phyloP scores from a whole-genome alignment of 495 filamentous ascomycete genomes.

The Daldinia vernicosa region DNA sequence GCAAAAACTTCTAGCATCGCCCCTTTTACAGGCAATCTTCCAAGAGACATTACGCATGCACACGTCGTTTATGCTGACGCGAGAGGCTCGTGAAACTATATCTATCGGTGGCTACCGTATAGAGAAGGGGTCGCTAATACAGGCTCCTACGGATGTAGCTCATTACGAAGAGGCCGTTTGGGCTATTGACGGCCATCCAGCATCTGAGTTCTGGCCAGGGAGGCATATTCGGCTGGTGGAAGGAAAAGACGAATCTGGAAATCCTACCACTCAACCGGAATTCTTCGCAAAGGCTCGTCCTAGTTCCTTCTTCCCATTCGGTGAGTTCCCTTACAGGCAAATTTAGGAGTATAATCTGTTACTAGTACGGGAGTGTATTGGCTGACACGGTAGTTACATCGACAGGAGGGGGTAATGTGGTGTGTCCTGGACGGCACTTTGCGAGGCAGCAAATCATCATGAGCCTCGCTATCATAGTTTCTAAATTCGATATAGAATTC shows the following conservation, averaged over 20 bases:
- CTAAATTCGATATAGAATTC: constrained; percentile 63
- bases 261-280: constrained; percentile 1
- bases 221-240: constrained; percentile 36
- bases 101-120: constrained; percentile 38
- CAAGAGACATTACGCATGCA: constrained; percentile 51
- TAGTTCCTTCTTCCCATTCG: constrained; percentile 46
- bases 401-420: constrained; percentile 51
- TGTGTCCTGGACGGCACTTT: constrained; percentile 60
- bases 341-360: not conserved
- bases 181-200: constrained; percentile 42
- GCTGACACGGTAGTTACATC: not conserved
- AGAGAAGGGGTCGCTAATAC: constrained; percentile 39
- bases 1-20: constrained; percentile 42
- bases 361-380: not conserved
- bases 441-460: constrained; percentile 60
- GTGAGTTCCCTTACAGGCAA: constrained; percentile 23
- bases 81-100: constrained; percentile 31
- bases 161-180: constrained; percentile 44
- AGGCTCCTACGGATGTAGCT: constrained; percentile 38
- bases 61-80: constrained; percentile 43
- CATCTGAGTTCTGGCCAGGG: constrained; percentile 49
- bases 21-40: constrained; percentile 53
- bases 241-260: constrained; percentile 3
- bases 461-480: constrained; percentile 58
- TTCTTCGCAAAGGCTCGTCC: not conserved